Conservation (phyloP, 192 early-diverging fungal genomes). For the Nowakowskiella sp. region DNA sequence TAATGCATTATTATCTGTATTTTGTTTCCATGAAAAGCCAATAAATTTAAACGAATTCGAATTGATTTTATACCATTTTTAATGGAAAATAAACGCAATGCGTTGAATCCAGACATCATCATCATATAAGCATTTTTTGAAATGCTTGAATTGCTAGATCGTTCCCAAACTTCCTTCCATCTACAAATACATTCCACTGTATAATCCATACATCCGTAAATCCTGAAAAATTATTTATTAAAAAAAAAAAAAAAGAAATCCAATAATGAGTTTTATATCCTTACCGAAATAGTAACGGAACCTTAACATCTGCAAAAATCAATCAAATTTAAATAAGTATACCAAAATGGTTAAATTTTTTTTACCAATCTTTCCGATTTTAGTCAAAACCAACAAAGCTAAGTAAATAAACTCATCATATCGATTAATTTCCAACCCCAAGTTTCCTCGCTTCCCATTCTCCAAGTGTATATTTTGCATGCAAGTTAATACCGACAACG, state of each 20-base stretch:
- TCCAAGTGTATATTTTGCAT: conserved; percentile 5
- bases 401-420: conserved; percentile 33
- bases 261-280: background rate
- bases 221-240: conserved; percentile 23
- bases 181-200: background rate
- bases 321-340: conserved; percentile 6
- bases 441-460: conserved; percentile 5
- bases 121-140: conserved; percentile 9
- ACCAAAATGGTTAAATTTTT: background rate
- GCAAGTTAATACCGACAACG: conserved; percentile 8
- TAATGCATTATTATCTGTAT: too few species aligned
- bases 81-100: too few species aligned
- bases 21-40: too few species aligned
- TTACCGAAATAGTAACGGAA: conserved; percentile 28
- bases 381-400: conserved; percentile 24
- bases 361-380: conserved; percentile 31
- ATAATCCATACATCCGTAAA: background rate
- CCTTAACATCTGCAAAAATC: conserved; percentile 22
- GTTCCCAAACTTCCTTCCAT: too few species aligned
- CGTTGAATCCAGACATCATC: too few species aligned
- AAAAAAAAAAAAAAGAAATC: background rate
- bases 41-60: too few species aligned
- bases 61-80: too few species aligned
- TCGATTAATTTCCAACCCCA: too few species aligned
- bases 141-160: background rate